These are phyloP conservation scores for Xylaria nigripes DNA, from an alignment of 495 filamentous ascomycete species.

Conservation along the genomic window DNA sequence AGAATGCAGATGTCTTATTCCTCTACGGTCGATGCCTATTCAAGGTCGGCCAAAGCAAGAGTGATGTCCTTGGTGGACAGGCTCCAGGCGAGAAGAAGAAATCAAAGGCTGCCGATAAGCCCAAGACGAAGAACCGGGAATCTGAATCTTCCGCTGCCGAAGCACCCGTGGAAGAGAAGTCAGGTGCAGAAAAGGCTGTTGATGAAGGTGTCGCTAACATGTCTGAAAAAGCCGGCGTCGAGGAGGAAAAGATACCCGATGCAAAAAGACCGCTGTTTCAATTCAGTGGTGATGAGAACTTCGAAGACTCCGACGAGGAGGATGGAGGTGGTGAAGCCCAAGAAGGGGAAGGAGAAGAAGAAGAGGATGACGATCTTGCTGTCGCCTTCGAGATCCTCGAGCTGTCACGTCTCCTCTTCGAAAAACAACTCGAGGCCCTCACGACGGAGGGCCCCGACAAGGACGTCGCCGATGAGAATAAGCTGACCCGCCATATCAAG, in stretches of 20 bases:
- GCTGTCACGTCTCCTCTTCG: conserved; percentile 73
- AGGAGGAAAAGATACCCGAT: conserved; percentile 29
- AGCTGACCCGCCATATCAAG: conserved; percentile 54
- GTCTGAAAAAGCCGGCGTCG: conserved; percentile 27
- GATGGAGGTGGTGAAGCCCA: conserved; percentile 30
- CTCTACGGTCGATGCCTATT: conserved; percentile 88
- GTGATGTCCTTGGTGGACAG: conserved; percentile 83
- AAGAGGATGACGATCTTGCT: conserved; percentile 84
- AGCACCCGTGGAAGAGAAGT: conserved; percentile 24
- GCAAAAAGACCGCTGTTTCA: conserved; percentile 70
- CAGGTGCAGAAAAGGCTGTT: conserved; percentile 43
- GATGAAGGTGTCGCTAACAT: conserved; percentile 40
- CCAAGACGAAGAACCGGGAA: conserved; percentile 30
- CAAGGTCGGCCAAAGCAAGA: conserved; percentile 86
- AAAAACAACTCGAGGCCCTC: conserved; percentile 40
- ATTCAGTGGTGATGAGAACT: conserved; percentile 91
- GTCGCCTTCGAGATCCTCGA: conserved; percentile 90
- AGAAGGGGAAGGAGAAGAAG: conserved; percentile 53
- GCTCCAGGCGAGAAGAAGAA: conserved; percentile 53
- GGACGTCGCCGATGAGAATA: conserved; percentile 38
- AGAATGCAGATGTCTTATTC: conserved; percentile 89
- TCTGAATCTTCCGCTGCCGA: conserved; percentile 13
- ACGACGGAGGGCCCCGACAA: conserved; percentile 43
- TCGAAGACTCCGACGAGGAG: conserved; percentile 68
- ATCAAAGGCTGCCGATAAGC: conserved; percentile 29